Conservation (phyloP, 192 early-diverging fungal species). For the Martensiomyces pterosporus region DNA sequence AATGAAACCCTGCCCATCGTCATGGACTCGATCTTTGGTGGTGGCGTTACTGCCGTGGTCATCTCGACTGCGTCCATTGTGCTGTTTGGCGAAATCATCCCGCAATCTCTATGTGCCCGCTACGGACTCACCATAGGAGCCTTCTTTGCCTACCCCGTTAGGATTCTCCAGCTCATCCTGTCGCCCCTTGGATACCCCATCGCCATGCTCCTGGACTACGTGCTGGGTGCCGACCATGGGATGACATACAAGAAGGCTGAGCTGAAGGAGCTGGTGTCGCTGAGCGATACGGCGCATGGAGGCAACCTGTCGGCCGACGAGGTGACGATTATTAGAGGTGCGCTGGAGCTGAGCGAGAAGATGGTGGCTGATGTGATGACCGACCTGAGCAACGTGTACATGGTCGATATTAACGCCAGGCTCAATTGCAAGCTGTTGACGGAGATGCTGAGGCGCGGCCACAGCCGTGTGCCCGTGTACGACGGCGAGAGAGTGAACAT, state of each 20-base stretch:
- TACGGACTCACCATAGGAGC: slow-evolving; percentile 89
- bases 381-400: slow-evolving; percentile 64
- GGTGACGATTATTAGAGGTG: slow-evolving; percentile 74
- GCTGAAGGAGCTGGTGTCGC: slow-evolving; percentile 72
- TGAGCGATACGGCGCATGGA: slow-evolving; percentile 65
- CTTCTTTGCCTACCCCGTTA: slow-evolving; percentile 73
- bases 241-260: slow-evolving; percentile 81
- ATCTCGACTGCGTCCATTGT: slow-evolving; percentile 87
- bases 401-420: slow-evolving; percentile 57
- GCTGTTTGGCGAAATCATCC: slow-evolving; percentile 94
- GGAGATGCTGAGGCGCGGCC: slow-evolving; percentile 63
- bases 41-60: slow-evolving; percentile 77
- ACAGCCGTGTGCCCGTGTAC: slow-evolving; percentile 75
- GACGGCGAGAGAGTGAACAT: slow-evolving; percentile 58
- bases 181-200: slow-evolving; percentile 78
- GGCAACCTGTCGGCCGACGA: slow-evolving; percentile 73
- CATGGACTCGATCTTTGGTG: slow-evolving; percentile 70
- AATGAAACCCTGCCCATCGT: slow-evolving; percentile 93
- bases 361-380: slow-evolving; percentile 67
- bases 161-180: slow-evolving; percentile 62
- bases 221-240: slow-evolving; percentile 83
- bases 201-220: slow-evolving; percentile 72
- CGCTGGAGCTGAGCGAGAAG: slow-evolving; percentile 72
- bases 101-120: slow-evolving; percentile 84
- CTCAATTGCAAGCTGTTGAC: slow-evolving; percentile 55